These are phyloP conservation scores for Carex pumila DNA, from an alignment of 176 grass and related monocot species.

Conservation along the genomic window DNA sequence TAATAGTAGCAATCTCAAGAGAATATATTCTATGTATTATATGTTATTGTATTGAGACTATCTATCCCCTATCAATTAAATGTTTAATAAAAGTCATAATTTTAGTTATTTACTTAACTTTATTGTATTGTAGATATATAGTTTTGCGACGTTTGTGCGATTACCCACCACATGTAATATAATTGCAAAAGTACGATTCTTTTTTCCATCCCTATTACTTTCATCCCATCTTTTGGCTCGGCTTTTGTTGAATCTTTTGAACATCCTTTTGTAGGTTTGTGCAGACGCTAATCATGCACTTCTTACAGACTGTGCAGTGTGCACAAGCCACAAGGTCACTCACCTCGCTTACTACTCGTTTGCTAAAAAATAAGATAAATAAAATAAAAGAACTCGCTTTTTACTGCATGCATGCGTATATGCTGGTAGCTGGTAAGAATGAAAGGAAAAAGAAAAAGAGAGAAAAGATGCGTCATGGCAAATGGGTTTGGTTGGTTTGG, in stretches of 20 bases:
- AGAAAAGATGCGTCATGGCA: background rate
- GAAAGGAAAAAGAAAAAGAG: background rate
- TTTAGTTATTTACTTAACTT: background rate
- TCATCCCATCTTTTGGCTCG: background rate
- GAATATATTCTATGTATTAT: too few species aligned
- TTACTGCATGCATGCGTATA: conserved; percentile 7
- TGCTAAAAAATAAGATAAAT: too few species aligned
- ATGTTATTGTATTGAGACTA: too few species aligned
- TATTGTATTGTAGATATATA: background rate
- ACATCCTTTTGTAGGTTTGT: background rate
- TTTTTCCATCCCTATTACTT: background rate
- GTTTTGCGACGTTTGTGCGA: background rate
- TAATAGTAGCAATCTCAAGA: too few species aligned
- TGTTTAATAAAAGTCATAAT: too few species aligned
- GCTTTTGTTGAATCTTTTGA: conserved; percentile 16
- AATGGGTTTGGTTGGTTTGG: background rate
- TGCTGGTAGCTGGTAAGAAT: background rate
- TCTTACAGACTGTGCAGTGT: background rate
- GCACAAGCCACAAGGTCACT: background rate
- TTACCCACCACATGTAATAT: background rate
- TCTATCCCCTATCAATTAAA: too few species aligned
- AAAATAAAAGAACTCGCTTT: background rate
- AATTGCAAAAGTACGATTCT: background rate
- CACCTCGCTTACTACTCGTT: too few species aligned
- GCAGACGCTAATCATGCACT: conserved; percentile 10